Conservation (phyloP, 768 basidiomycete genomes). For the Tricholoma hemisulphureum region DNA sequence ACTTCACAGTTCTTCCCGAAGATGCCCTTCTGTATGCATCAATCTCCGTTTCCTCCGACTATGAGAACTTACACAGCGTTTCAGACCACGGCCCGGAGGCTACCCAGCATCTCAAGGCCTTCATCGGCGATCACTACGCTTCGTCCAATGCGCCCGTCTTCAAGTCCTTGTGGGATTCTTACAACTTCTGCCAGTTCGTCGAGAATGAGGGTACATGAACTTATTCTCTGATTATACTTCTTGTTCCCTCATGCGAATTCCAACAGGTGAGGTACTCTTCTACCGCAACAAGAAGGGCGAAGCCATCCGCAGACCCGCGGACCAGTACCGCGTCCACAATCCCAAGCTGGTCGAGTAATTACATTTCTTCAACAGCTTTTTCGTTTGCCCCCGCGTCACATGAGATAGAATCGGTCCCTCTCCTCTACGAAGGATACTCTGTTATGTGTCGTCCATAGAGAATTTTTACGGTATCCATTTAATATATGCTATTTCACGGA, state of each 20-base stretch:
- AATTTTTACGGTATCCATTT: too few species aligned
- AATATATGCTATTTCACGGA: too few species aligned
- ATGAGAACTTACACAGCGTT: not conserved
- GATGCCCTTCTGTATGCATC: slow-evolving; percentile 18
- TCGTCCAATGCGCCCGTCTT: slow-evolving; percentile 39
- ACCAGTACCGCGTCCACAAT: slow-evolving; percentile 9
- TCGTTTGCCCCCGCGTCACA: too few species aligned
- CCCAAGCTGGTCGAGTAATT: not conserved
- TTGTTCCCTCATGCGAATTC: not conserved
- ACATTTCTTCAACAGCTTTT: too few species aligned
- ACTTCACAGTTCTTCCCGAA: slow-evolving; percentile 19
- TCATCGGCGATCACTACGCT: slow-evolving; percentile 54
- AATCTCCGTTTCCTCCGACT: not conserved
- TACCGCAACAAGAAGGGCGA: slow-evolving; percentile 44
- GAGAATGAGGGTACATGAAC: slow-evolving; percentile 48
- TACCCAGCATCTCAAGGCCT: slow-evolving; percentile 46
- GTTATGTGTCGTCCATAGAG: too few species aligned
- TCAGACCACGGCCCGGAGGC: slow-evolving; percentile 53
- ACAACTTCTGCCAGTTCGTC: slow-evolving; percentile 58
- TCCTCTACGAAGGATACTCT: too few species aligned
- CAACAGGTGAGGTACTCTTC: slow-evolving; percentile 41
- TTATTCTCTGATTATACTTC: not conserved
- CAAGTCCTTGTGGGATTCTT: slow-evolving; percentile 53
- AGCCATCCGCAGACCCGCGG: slow-evolving; percentile 34
- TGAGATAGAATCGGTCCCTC: too few species aligned